These are phyloP conservation scores for Conringia planisiliqua DNA, from an alignment of 345 rosid genomes.

Conservation along the genomic window DNA sequence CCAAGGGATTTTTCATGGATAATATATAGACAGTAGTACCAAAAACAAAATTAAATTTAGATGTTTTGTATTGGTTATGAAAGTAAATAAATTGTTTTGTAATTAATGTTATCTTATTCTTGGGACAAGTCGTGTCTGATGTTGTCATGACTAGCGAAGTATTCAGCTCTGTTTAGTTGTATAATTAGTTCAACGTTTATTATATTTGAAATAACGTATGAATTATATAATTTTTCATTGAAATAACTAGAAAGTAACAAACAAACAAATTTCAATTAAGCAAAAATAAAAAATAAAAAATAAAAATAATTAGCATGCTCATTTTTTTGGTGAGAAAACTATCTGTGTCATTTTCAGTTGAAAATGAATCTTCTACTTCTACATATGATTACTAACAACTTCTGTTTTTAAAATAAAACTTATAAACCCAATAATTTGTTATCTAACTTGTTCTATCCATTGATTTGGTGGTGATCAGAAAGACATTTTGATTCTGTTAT, in stretches of 20 bases:
- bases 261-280: background rate
- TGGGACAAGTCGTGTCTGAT: background rate
- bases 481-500: constrained; percentile 14
- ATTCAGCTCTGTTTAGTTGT: background rate
- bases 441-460: background rate
- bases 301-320: background rate
- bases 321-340: background rate
- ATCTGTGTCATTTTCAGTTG: background rate
- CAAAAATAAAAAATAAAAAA: background rate
- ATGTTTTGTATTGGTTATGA: background rate
- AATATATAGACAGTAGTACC: background rate
- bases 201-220: background rate
- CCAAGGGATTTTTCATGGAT: background rate
- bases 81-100: background rate
- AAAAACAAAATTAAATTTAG: background rate
- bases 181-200: background rate
- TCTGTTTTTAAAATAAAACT: background rate
- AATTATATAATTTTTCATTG: background rate
- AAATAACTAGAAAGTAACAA: background rate
- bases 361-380: background rate
- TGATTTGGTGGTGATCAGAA: background rate
- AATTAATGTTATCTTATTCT: background rate
- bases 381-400: background rate
- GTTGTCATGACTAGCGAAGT: background rate
- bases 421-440: background rate